Evolutionary conservation across 352 stramenopile genomes (phyloP).

Genomic region (Globisporangium cederbergense): DNA sequence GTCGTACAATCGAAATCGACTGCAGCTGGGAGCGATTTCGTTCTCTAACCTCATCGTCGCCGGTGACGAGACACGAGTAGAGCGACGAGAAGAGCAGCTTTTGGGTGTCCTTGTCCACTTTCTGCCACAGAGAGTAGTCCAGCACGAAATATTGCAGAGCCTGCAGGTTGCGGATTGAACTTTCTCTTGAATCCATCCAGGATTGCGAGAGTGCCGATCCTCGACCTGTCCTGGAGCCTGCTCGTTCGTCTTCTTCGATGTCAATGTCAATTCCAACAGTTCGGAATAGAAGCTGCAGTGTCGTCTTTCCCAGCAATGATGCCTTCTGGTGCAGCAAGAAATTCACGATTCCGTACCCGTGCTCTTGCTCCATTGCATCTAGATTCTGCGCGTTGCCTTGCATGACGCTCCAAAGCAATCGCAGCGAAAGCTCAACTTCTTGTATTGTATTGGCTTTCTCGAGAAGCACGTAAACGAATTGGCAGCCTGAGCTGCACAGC

Average conservation of each 20-base stretch:
- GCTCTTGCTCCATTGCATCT: slow-evolving; percentile 60
- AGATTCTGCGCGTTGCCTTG: slow-evolving; percentile 39
- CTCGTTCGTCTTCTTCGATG: background rate
- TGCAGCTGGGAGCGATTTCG: slow-evolving; percentile 61
- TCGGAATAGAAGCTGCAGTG: slow-evolving; percentile 40
- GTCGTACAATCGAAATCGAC: slow-evolving; percentile 56
- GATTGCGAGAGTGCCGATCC: slow-evolving; percentile 1
- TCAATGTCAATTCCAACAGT: slow-evolving; percentile 55
- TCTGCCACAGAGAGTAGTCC: slow-evolving; percentile 70
- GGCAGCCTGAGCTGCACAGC: slow-evolving; percentile 43
- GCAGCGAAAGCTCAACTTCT: slow-evolving; percentile 48
- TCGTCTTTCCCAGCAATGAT: slow-evolving; percentile 30
- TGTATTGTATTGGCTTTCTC: slow-evolving; percentile 31
- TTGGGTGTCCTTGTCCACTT: slow-evolving; percentile 31
- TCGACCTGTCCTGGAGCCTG: background rate
- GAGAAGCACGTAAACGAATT: slow-evolving; percentile 52
- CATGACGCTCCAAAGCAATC: slow-evolving; percentile 36
- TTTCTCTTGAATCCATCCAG: slow-evolving; percentile 17
- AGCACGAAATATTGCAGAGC: slow-evolving; percentile 71
- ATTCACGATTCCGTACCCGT: slow-evolving; percentile 71
- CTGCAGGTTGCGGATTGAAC: slow-evolving; percentile 54
- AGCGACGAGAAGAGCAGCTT: slow-evolving; percentile 60
- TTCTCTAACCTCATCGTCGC: slow-evolving; percentile 43
- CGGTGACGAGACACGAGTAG: slow-evolving; percentile 53
- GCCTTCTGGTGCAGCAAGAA: slow-evolving; percentile 62